Evolutionary conservation across 352 stramenopile genomes (phyloP).

Genomic region (Globisporangium lucens): DNA sequence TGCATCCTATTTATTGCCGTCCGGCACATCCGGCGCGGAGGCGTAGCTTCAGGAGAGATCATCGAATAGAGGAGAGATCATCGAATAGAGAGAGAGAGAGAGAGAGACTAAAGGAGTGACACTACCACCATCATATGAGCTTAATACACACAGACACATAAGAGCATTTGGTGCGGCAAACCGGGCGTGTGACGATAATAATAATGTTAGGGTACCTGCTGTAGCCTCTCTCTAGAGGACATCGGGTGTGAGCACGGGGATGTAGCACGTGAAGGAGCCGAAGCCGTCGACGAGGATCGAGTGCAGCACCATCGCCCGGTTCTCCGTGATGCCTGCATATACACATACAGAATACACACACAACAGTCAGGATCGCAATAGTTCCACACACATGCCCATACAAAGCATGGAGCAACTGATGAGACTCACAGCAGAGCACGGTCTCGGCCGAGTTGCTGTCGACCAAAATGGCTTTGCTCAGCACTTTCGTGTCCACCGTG

Average conservation of each 20-base stretch:
- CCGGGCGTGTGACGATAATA: background rate
- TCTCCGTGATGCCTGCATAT: constrained; percentile 63
- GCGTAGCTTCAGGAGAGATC: background rate
- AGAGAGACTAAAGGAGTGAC: too few relatives aligned
- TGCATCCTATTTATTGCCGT: constrained; percentile 53
- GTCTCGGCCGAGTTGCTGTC: constrained; percentile 67
- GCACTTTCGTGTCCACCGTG: constrained; percentile 73
- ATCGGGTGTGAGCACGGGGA: constrained; percentile 70
- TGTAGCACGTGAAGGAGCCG: constrained; percentile 81
- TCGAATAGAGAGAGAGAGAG: background rate
- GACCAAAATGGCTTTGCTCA: constrained; percentile 73
- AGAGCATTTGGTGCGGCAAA: background rate
- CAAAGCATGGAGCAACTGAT: background rate
- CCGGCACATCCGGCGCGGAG: constrained; percentile 22
- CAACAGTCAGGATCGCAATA: background rate
- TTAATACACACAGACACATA: background rate
- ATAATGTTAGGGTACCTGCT: background rate
- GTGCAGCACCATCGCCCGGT: constrained; percentile 75
- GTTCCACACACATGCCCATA: background rate
- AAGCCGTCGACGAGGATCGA: constrained; percentile 74
- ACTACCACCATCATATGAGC: background rate
- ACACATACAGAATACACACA: background rate
- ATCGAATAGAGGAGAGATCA: background rate
- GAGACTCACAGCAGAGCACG: constrained; percentile 64
- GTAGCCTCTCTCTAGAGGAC: constrained; percentile 17